Evolutionary conservation across 805 yeast species (phyloP).

Genomic region (Suhomyces kilbournensis): DNA sequence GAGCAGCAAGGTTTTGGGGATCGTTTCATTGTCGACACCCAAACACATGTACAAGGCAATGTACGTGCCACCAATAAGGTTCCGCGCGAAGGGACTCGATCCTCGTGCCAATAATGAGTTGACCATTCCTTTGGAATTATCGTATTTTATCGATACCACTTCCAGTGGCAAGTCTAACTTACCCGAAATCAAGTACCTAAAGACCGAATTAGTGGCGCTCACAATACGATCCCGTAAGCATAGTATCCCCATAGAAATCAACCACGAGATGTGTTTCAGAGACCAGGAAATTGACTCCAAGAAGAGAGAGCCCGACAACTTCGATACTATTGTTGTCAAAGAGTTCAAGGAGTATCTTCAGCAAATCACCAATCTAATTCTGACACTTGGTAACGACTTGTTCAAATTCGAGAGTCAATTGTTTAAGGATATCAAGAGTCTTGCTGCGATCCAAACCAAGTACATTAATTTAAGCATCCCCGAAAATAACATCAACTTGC

Average conservation of each 20-base stretch:
- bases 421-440: conserved; percentile 33
- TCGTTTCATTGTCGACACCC: conserved; percentile 35
- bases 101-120: conserved; percentile 12
- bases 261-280: conserved; percentile 37
- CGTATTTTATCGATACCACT: conserved; percentile 18
- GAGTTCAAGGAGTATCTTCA: conserved; percentile 28
- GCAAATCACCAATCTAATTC: conserved; percentile 26
- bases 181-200: conserved; percentile 35
- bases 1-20: conserved; percentile 25
- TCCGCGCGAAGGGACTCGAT: conserved; percentile 13
- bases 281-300: conserved; percentile 29
- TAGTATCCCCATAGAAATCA: conserved; percentile 38
- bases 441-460: conserved; percentile 35
- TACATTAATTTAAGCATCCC: conserved; percentile 28
- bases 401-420: conserved; percentile 34
- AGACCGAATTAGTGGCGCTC: conserved; percentile 35
- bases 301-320: conserved; percentile 24
- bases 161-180: conserved; percentile 12
- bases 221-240: conserved; percentile 34
- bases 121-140: conserved; percentile 32
- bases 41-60: conserved; percentile 23
- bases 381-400: conserved; percentile 32
- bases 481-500: conserved; percentile 16
- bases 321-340: conserved; percentile 31
- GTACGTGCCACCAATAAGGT: conserved; percentile 34